Evolutionary conservation across 2,329 filamentous ascomycete genomes (phyloP).

Genomic region (Neurospora sp.): DNA sequence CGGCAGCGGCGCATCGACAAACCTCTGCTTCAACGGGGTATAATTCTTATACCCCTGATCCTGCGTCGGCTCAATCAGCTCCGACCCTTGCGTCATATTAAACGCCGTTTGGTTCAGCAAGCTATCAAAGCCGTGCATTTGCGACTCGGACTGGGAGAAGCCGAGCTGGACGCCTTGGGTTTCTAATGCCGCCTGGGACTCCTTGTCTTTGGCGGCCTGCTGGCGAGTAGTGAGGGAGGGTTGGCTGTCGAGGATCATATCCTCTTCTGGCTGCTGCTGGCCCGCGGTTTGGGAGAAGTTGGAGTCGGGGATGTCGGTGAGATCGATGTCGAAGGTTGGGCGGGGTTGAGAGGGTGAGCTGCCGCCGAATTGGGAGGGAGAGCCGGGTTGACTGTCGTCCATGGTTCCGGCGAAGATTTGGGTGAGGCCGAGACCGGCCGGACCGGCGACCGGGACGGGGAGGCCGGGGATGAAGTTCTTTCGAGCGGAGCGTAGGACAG

Average conservation of each 20-base stretch:
- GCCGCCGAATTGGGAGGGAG: slow-evolving; percentile 15
- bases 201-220: slow-evolving; percentile 21
- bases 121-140: slow-evolving; percentile 49
- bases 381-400: slow-evolving; percentile 44
- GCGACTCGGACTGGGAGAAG: slow-evolving; percentile 44
- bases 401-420: slow-evolving; percentile 89
- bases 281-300: slow-evolving; percentile 49
- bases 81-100: slow-evolving; percentile 52
- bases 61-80: slow-evolving; percentile 68
- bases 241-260: slow-evolving; percentile 40
- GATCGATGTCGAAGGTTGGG: slow-evolving; percentile 44
- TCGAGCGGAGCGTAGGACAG: slow-evolving; percentile 57
- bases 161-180: slow-evolving; percentile 32
- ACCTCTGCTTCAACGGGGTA: slow-evolving; percentile 61
- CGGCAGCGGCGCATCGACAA: slow-evolving; percentile 37
- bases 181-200: slow-evolving; percentile 27
- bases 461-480: slow-evolving; percentile 63
- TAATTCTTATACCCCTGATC: slow-evolving; percentile 67
- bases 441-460: slow-evolving; percentile 41
- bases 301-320: slow-evolving; percentile 40
- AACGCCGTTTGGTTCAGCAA: slow-evolving; percentile 33
- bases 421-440: slow-evolving; percentile 64
- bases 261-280: slow-evolving; percentile 41
- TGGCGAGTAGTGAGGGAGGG: slow-evolving; percentile 17
- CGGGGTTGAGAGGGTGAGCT: slow-evolving; percentile 37